Conservation (phyloP, 139 green algal genomes). For the Closterium sp. region DNA sequence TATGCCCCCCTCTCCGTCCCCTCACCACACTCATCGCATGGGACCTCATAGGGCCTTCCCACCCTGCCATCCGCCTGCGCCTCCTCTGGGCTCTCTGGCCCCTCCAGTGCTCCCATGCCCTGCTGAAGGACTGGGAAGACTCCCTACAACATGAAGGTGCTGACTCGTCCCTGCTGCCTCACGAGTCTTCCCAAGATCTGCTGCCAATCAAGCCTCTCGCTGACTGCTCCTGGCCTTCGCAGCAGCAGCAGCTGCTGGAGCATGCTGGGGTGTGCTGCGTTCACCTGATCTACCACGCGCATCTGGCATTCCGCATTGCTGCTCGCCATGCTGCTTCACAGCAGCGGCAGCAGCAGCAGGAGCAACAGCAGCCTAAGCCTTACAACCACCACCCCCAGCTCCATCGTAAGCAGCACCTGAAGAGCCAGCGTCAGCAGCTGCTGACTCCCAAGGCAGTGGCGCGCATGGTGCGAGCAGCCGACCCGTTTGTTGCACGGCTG, state of each 20-base stretch:
- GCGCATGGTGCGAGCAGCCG: neutral
- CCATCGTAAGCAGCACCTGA: too few species aligned
- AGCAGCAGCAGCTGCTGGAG: neutral
- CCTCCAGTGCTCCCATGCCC: too few species aligned
- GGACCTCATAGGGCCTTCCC: neutral
- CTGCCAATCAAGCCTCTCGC: too few species aligned
- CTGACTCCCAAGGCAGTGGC: neutral
- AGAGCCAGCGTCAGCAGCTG: neutral
- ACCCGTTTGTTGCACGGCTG: neutral
- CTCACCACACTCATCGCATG: neutral
- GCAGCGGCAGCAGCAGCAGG: too few species aligned
- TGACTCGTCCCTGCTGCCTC: too few species aligned
- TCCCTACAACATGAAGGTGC: neutral
- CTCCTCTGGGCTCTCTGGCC: neutral
- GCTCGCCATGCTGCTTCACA: neutral
- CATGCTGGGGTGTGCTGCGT: neutral
- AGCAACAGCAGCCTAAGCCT: too few species aligned
- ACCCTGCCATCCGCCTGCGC: neutral
- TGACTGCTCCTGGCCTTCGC: too few species aligned
- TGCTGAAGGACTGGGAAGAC: too few species aligned
- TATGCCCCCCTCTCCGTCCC: neutral
- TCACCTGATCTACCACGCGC: neutral
- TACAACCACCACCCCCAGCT: too few species aligned
- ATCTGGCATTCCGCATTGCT: neutral
- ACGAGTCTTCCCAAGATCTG: too few species aligned